Percentiles rank a stretch among this genome's conserved stretches.
phyloP scores from a whole-genome alignment of 2,329 filamentous ascomycete species.

The Pseudogymnoascus sp. region DNA sequence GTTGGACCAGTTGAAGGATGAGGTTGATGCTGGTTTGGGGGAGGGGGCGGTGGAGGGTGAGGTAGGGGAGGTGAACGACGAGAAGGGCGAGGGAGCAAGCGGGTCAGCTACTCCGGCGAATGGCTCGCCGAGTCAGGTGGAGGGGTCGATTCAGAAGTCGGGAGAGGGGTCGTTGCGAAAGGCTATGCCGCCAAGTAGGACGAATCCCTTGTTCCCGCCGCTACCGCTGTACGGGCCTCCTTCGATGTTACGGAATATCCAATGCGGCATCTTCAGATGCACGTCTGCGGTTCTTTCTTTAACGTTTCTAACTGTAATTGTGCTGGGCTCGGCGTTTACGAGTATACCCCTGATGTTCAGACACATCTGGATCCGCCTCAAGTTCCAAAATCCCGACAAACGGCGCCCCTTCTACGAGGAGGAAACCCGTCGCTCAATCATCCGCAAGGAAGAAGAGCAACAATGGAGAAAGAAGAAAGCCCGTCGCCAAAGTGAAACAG shows the following conservation, averaged over 20 bases:
- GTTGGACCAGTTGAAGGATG: constrained; percentile 55
- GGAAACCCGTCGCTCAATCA: constrained; percentile 52
- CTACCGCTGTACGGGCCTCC: constrained; percentile 75
- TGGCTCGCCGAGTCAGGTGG: constrained; percentile 20
- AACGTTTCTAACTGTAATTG: constrained; percentile 66
- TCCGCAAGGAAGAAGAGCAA: constrained; percentile 48
- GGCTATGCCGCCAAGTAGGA: constrained; percentile 56
- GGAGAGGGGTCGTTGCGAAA: constrained; percentile 39
- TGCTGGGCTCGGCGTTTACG: constrained; percentile 64
- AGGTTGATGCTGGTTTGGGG: constrained; percentile 27
- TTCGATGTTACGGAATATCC: constrained; percentile 53
- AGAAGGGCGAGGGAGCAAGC: constrained; percentile 28
- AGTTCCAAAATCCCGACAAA: constrained; percentile 50
- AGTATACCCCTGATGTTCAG: constrained; percentile 47
- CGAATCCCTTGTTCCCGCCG: constrained; percentile 76
- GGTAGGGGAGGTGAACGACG: constrained; percentile 28
- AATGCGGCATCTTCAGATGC: constrained; percentile 56
- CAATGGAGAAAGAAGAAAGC: constrained; percentile 48
- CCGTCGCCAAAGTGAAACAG: constrained; percentile 31
- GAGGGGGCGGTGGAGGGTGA: constrained; percentile 22
- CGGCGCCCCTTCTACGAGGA: constrained; percentile 64
- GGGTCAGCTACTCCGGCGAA: constrained; percentile 22
- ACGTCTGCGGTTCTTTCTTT: constrained; percentile 71
- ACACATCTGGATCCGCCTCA: constrained; percentile 45
- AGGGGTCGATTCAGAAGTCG: constrained; percentile 36